Conservation (phyloP, 192 early-diverging fungal genomes). For the Coemansia sp. region DNA sequence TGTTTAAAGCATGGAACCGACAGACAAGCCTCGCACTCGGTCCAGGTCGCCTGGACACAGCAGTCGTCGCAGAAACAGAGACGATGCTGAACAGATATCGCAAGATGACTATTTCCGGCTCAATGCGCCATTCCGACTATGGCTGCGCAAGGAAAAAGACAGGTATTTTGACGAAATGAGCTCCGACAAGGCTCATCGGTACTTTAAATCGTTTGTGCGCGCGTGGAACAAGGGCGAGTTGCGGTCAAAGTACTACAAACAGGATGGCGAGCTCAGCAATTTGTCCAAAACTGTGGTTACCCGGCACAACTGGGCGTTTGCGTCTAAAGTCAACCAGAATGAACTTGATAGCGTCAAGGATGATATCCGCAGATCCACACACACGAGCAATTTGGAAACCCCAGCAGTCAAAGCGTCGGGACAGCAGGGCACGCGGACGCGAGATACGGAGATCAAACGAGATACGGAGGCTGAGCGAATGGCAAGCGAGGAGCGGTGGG, state of each 20-base stretch:
- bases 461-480: slow-evolving; percentile 5
- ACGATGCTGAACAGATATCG: slow-evolving; percentile 15
- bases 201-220: slow-evolving; percentile 83
- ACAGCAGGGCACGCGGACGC: neutral
- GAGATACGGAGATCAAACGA: neutral
- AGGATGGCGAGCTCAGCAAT: slow-evolving; percentile 66
- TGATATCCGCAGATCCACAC: slow-evolving; percentile 13
- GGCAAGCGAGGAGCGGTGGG: slow-evolving; percentile 28
- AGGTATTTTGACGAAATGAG: slow-evolving; percentile 76
- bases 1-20: neutral
- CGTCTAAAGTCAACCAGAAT: slow-evolving; percentile 42
- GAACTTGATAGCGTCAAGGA: slow-evolving; percentile 29
- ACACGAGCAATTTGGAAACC: neutral
- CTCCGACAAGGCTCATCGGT: slow-evolving; percentile 63
- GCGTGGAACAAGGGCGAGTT: slow-evolving; percentile 80
- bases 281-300: slow-evolving; percentile 63
- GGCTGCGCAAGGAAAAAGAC: slow-evolving; percentile 72
- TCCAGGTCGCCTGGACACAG: neutral
- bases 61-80: neutral
- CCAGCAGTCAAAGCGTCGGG: neutral
- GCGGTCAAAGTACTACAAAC: slow-evolving; percentile 51
- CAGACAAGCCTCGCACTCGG: neutral
- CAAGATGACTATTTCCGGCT: slow-evolving; percentile 77
- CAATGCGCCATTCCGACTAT: slow-evolving; percentile 76
- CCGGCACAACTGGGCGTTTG: slow-evolving; percentile 77